phyloP scores from a whole-genome alignment of 768 basidiomycete species.

The Boletus vermiculosoides region DNA sequence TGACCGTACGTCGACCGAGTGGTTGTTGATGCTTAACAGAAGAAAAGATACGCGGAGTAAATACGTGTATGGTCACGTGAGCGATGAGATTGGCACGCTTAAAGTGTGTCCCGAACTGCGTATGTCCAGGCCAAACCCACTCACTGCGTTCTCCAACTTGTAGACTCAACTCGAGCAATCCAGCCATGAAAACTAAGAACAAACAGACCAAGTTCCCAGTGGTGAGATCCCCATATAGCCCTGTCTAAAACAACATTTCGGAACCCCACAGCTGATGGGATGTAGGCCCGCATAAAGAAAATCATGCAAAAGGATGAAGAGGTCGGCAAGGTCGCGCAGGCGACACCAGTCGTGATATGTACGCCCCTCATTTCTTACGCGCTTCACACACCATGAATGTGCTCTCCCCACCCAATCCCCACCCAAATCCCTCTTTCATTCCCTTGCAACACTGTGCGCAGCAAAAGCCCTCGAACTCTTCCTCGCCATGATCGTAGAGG shows the following conservation, averaged over 20 bases:
- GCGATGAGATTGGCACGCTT: constrained; percentile 21
- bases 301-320: constrained; percentile 99
- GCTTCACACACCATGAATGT: constrained; percentile 14
- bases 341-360: constrained; percentile 97
- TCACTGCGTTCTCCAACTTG: background rate
- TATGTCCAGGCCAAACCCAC: constrained; percentile 9
- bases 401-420: background rate
- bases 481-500: constrained; percentile 78
- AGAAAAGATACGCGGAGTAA: background rate
- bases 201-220: constrained; percentile 91
- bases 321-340: constrained; percentile 96
- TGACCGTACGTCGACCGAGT: background rate
- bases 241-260: background rate
- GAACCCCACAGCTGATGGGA: constrained; percentile 10
- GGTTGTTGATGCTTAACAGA: background rate
- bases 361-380: constrained; percentile 35
- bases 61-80: constrained; percentile 20
- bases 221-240: constrained; percentile 44
- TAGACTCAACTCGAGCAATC: background rate
- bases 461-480: constrained; percentile 96
- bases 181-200: constrained; percentile 81
- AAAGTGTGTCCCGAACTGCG: background rate
- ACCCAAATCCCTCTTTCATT: background rate
- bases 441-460: constrained; percentile 30
- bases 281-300: constrained; percentile 94